Evolutionary conservation across 1,139 yeast species (phyloP).

Genomic region (Lodderomyces orthopsilosis): DNA sequence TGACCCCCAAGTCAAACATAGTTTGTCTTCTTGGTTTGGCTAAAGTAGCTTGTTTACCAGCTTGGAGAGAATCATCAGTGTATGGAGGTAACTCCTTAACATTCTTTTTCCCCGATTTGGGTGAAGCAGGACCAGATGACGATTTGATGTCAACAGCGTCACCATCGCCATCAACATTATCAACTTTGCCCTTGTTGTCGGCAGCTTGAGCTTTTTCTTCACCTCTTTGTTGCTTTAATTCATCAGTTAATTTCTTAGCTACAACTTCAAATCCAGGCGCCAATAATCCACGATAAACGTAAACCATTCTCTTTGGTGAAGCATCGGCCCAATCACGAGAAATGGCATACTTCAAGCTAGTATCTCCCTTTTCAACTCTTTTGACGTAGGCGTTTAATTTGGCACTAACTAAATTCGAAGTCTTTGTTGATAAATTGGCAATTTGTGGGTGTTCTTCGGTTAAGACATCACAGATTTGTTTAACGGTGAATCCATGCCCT

Average conservation of each 20-base stretch:
- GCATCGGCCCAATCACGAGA: constrained; percentile 90
- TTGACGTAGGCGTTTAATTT: constrained; percentile 81
- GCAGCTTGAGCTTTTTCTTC: constrained; percentile 13
- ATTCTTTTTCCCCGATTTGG: constrained; percentile 8
- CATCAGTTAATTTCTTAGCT: constrained; percentile 55
- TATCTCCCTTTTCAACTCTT: constrained; percentile 78
- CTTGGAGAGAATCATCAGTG: constrained; percentile 21
- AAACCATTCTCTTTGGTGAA: constrained; percentile 83
- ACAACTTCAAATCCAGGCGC: constrained; percentile 70
- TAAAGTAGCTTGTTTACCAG: constrained; percentile 23
- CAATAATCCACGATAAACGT: constrained; percentile 74
- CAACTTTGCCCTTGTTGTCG: constrained; percentile 6
- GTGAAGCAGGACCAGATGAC: constrained; percentile 10
- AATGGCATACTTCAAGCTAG: constrained; percentile 64
- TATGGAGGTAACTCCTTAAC: constrained; percentile 6
- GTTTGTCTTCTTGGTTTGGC: constrained; percentile 46
- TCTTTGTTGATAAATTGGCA: constrained; percentile 74
- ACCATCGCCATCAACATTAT: not conserved
- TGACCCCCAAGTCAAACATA: constrained; percentile 47
- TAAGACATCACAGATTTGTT: constrained; percentile 74
- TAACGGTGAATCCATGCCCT: constrained; percentile 80
- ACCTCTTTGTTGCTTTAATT: constrained; percentile 23
- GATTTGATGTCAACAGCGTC: not conserved
- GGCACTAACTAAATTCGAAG: constrained; percentile 79
- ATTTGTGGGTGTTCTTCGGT: constrained; percentile 74